Conservation (phyloP, 176 grass and related monocot genomes). For the Poa pratensis region DNA sequence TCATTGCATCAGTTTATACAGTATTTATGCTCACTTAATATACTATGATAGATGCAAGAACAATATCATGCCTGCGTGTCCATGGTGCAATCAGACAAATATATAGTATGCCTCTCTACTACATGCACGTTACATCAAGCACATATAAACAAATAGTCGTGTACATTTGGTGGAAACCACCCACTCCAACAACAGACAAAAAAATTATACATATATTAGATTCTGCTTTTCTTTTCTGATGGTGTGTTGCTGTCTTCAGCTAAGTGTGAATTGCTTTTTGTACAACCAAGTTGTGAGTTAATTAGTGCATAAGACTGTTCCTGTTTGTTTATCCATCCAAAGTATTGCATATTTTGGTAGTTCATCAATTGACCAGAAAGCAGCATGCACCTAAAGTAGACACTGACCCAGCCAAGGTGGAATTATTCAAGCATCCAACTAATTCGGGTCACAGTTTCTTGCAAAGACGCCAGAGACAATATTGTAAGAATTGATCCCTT, state of each 20-base stretch:
- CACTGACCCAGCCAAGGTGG: constrained; percentile 26
- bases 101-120: constrained; percentile 23
- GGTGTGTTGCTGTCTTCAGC: constrained; percentile 49
- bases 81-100: background rate
- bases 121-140: constrained; percentile 46
- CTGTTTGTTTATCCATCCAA: constrained; percentile 29
- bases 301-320: constrained; percentile 25
- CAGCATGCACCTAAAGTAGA: constrained; percentile 45
- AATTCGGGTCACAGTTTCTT: constrained; percentile 34
- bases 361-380: constrained; percentile 52
- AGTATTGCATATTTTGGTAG: constrained; percentile 26
- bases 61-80: background rate
- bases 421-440: constrained; percentile 42
- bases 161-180: constrained; percentile 56
- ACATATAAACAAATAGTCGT: constrained; percentile 37
- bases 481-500: constrained; percentile 38
- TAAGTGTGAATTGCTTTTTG: constrained; percentile 34
- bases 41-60: constrained; percentile 19
- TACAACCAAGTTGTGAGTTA: constrained; percentile 6
- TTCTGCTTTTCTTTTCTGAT: constrained; percentile 47
- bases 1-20: background rate
- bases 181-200: constrained; percentile 53
- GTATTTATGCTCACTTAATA: constrained; percentile 7
- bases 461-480: constrained; percentile 39
- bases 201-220: constrained; percentile 9